These are phyloP conservation scores for Sporothrix brunneoviolacea DNA, from an alignment of 2,329 filamentous ascomycete genomes.

Conservation along the genomic window DNA sequence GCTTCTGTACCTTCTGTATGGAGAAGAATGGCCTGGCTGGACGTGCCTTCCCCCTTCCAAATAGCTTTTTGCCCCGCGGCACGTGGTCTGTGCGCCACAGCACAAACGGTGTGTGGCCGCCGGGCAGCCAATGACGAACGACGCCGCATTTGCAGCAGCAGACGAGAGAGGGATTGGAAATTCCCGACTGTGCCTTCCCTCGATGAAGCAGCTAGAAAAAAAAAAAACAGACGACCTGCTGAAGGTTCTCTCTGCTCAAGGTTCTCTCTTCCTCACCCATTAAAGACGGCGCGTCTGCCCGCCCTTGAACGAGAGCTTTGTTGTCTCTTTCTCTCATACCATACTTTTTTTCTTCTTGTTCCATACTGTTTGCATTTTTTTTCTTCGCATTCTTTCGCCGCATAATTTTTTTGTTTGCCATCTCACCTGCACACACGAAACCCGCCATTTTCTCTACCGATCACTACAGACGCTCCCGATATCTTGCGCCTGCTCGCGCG, in stretches of 20 bases:
- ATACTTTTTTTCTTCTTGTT: background rate
- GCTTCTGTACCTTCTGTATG: too few species aligned
- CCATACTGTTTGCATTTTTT: constrained; percentile 1
- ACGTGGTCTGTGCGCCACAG: constrained; percentile 1
- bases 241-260: too few species aligned
- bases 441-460: too few species aligned
- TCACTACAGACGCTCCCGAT: too few species aligned
- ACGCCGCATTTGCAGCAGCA: background rate
- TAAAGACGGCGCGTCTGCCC: background rate
- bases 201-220: background rate
- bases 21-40: too few species aligned
- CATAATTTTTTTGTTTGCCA: background rate
- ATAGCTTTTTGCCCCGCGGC: background rate
- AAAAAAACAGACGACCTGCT: background rate
- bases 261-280: too few species aligned
- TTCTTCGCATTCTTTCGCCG: constrained; percentile 4
- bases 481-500: too few species aligned
- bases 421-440: background rate
- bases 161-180: background rate
- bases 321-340: background rate
- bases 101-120: background rate
- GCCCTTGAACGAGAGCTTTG: too few species aligned
- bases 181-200: background rate
- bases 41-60: too few species aligned
- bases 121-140: background rate